Evolutionary conservation across 805 yeast species (phyloP), one percentile per base, ranked within the genome.

Genomic region (Yamadazyma tumulicola): DNA sequence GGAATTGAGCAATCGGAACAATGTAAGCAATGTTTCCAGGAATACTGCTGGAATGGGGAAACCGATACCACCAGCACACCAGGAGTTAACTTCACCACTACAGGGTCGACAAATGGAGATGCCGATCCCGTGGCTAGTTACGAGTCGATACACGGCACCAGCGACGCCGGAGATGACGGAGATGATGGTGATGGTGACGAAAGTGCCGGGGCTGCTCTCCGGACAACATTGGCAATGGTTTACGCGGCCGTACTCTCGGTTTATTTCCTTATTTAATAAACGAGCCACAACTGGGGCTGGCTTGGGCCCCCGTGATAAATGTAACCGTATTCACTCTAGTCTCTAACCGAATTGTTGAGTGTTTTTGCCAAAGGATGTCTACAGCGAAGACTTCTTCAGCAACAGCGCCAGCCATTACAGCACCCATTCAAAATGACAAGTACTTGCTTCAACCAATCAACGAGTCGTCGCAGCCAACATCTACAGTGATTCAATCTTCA

Each of bases 21-120:
- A 51, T 87, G 96, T 64, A 61, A 75, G 46, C 41, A 62, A 35
- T 87, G 96, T 55, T 85, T 87, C 55, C 59, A 65, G 22, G 66
- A 64, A 5, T 85, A 85, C 58, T 87, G 96, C 59, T 87, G 89
- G 89, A 67, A 74, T 43, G 89, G 88, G 26, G 41, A 56, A 4
- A 20, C 44, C 13, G 51, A 49, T 19, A 15, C 34, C 6, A 25
- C 15, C 10, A 3, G 25, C 10, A 30, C 28, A 10, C 37, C 34
- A 10, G 36, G 28, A 14, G 26, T 43, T 24, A 41, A 44, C 21
- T 44, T 44, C 29, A 44, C 48, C 19, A 21, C 17, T 6, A 30
- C 39, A n/a, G 48, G 48, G 20, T 23, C 34, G 7, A 44, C 48
- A 12, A 19, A 29, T 32, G 39, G 45, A 25, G 29, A 21, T 20